Percentiles rank a stretch among this genome's conserved stretches.
Evolutionary conservation across 2,329 filamentous ascomycete species (phyloP).

Genomic region (Pseudovirgaria hyperparasitica): DNA sequence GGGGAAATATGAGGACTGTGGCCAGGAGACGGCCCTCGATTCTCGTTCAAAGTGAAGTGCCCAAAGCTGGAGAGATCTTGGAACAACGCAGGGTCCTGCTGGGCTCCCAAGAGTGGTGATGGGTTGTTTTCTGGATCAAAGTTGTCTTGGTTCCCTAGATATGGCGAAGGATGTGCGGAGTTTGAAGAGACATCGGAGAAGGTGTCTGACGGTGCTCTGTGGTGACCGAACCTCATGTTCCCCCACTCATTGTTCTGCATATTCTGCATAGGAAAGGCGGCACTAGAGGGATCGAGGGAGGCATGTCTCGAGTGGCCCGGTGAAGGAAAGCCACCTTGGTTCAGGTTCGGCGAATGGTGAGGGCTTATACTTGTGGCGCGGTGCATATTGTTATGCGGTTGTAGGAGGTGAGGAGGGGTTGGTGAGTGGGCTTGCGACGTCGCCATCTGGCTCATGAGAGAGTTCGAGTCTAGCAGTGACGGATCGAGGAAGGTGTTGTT

Average conservation of each 20-base stretch:
- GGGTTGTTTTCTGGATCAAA: constrained; percentile 65
- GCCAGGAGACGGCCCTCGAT: constrained; percentile 41
- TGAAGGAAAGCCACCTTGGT: constrained; percentile 38
- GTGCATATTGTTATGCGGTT: constrained; percentile 37
- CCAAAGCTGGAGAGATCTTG: constrained; percentile 67
- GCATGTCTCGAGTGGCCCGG: constrained; percentile 46
- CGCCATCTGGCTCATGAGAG: constrained; percentile 38
- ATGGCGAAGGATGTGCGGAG: constrained; percentile 76
- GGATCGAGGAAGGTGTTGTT: constrained; percentile 37
- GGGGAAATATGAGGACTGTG: constrained; percentile 61
- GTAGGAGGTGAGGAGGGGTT: constrained; percentile 44
- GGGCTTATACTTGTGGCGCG: constrained; percentile 41
- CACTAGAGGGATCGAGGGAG: constrained; percentile 48
- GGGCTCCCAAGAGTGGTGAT: constrained; percentile 66
- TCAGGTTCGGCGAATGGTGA: constrained; percentile 40
- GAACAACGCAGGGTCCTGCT: constrained; percentile 59
- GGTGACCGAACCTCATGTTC: constrained; percentile 50
- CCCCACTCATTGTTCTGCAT: constrained; percentile 45
- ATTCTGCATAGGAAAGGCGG: constrained; percentile 41
- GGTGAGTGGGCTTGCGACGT: constrained; percentile 37
- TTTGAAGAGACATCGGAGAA: constrained; percentile 75
- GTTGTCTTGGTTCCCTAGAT: constrained; percentile 61
- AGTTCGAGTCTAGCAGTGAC: constrained; percentile 27
- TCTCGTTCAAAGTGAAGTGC: constrained; percentile 56
- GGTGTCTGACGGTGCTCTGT: constrained; percentile 70